Base-by-base conservation (phyloP, 257 asterid species). In the Lantana camara region DNA sequence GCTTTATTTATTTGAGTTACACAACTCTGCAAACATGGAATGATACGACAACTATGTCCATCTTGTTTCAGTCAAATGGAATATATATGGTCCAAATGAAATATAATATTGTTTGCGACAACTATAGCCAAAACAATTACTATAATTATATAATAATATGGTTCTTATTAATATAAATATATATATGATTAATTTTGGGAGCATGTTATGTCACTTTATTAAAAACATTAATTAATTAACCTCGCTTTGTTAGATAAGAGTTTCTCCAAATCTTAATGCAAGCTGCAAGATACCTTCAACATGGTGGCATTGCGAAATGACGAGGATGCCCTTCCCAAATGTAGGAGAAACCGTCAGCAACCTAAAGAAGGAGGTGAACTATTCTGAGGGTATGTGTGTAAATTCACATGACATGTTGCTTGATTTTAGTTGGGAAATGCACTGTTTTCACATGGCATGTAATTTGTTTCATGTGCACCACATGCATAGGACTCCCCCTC, bases 401-500 rank as follows among this genome's bases (percentile, higher is more conserved):
- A 78, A 64, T 35, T 0, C 5, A 48, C 54, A 55, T 55, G n/a
- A n/a, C n/a, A n/a, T n/a, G n/a, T n/a, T n/a, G n/a, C 17, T 12
- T 72, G 74, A 76, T 56, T 83, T 75, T 68, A 64, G 69, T 74
- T 68, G 79, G 70, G 69, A 78, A 78, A 66, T 54, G 57, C 64
- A 65, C 40, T 34, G 6, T 50, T 24, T 22, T 79, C 96, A 85
- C 95, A 88, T 88, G 96, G 84, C 72, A 65, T 57, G 70, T 59
- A 58, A 80, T 67, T 66, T 68, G 84, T 40, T 65, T 77, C 87
- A 80, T 81, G 96, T 85, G 92, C 65, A 68, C 95, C 35, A 83
- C 95, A 86, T 83, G 95, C 80, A 57, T 66, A 24, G 75, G 84
- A 54, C 70, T 75, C 70, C n/a, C n/a, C n/a, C 75, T 69, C 75